Evolutionary conservation across 371 early-diverging fungal species (phyloP).

Genomic region (Dichotomocladium elegans): DNA sequence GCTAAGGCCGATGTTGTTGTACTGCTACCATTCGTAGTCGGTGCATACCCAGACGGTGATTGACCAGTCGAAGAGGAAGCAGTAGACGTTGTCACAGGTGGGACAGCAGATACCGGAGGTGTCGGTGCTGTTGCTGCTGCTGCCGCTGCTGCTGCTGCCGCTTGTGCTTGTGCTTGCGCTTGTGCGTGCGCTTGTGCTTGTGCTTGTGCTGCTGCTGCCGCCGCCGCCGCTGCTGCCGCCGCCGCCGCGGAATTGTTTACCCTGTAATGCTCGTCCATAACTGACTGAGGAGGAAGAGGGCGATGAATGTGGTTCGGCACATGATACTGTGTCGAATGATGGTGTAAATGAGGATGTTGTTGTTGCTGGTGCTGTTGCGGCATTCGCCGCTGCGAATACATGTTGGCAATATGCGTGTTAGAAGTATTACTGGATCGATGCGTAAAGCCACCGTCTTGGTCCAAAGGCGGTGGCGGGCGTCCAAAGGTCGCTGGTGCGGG

Average conservation of each 20-base stretch:
- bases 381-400: background rate
- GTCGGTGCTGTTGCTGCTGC: background rate
- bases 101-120: background rate
- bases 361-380: background rate
- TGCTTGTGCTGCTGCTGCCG: background rate
- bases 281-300: constrained; percentile 2
- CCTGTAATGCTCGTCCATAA: background rate
- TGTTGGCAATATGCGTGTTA: too few relatives aligned
- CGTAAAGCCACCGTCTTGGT: background rate
- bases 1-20: too few relatives aligned
- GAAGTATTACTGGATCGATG: background rate
- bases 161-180: too few relatives aligned
- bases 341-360: background rate
- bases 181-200: background rate
- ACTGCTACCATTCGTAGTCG: background rate
- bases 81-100: background rate
- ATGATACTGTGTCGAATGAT: constrained; percentile 13
- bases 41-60: background rate
- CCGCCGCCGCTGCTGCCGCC: background rate
- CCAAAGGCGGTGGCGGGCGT: background rate
- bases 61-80: background rate
- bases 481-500: background rate
- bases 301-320: constrained; percentile 9
- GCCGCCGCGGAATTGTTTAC: background rate
- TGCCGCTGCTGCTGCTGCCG: background rate